A percentile compares a stretch with the other conserved stretches of the same genome.
Evolutionary conservation across 192 early-diverging fungal species (phyloP).

Genomic region (Dissophora globulifera): DNA sequence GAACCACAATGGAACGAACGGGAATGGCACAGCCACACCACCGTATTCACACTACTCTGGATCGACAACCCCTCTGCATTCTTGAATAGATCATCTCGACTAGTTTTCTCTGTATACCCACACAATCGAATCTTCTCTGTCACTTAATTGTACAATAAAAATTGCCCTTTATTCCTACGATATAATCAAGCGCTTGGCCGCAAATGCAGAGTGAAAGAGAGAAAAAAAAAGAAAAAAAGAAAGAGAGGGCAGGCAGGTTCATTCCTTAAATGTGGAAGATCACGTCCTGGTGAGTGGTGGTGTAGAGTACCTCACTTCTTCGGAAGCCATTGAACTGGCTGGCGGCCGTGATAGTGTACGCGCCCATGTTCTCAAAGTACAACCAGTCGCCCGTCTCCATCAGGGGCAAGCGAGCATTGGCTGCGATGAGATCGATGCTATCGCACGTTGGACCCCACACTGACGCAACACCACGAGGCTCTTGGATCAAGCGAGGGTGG

Average conservation of each 20-base stretch:
- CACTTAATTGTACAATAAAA: too few species aligned
- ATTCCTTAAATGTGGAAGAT: slow-evolving; percentile 17
- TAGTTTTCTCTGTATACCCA: slow-evolving; percentile 1
- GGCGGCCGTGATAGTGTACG: slow-evolving; percentile 94
- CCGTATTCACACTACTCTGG: slow-evolving; percentile 10
- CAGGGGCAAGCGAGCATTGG: slow-evolving; percentile 75
- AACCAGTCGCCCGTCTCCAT: slow-evolving; percentile 97
- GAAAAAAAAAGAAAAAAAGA: too few species aligned
- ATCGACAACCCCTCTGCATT: slow-evolving; percentile 6
- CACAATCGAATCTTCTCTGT: not conserved
- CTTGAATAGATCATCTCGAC: not conserved
- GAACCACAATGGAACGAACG: not conserved
- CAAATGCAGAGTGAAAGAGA: too few species aligned
- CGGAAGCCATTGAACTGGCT: slow-evolving; percentile 91
- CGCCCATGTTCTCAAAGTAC: slow-evolving; percentile 95
- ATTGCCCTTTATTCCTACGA: not conserved
- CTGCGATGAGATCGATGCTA: slow-evolving; percentile 93
- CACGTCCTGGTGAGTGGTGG: slow-evolving; percentile 69
- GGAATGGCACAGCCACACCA: not conserved
- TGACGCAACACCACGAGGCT: slow-evolving; percentile 66
- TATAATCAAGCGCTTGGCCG: not conserved
- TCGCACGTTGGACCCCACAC: slow-evolving; percentile 99
- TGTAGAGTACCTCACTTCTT: slow-evolving; percentile 86
- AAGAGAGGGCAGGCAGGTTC: too few species aligned
- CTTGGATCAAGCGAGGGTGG: slow-evolving; percentile 23